These are phyloP conservation scores for Coprinopsis sp. DNA, from an alignment of 768 basidiomycete species.

Conservation along the genomic window DNA sequence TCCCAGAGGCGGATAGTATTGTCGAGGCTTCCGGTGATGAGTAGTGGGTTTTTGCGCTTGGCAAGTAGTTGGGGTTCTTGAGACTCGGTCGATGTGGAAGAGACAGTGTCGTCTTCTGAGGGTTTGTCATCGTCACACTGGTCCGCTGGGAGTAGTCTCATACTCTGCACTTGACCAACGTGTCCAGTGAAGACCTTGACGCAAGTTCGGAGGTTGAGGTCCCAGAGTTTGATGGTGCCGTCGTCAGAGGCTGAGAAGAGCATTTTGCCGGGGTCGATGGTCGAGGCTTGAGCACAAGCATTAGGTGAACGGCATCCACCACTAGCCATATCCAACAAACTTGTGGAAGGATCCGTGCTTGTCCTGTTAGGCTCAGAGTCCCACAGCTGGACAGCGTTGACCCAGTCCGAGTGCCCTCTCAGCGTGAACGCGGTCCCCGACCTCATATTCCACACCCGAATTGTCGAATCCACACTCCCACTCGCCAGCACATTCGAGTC, in stretches of 20 bases:
- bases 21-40: slow-evolving; percentile 88
- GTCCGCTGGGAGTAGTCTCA: slow-evolving; percentile 71
- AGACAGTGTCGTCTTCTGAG: slow-evolving; percentile 12
- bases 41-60: slow-evolving; percentile 55
- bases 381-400: slow-evolving; percentile 93
- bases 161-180: slow-evolving; percentile 90
- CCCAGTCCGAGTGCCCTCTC: slow-evolving; percentile 93
- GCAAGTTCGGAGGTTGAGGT: slow-evolving; percentile 74
- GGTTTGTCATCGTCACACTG: slow-evolving; percentile 33
- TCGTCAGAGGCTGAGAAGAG: slow-evolving; percentile 97
- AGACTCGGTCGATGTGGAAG: neutral
- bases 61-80: neutral
- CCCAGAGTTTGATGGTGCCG: slow-evolving; percentile 91
- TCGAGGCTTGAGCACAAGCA: slow-evolving; percentile 32
- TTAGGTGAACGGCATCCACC: slow-evolving; percentile 23
- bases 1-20: slow-evolving; percentile 98
- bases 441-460: slow-evolving; percentile 92
- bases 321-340: slow-evolving; percentile 34
- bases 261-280: slow-evolving; percentile 83
- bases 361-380: slow-evolving; percentile 46
- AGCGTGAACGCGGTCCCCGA: slow-evolving; percentile 90
- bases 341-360: slow-evolving; percentile 24
- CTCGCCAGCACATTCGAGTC: slow-evolving; percentile 89
- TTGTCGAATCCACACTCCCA: slow-evolving; percentile 90
- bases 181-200: slow-evolving; percentile 84